A percentile compares a stretch with the other conserved stretches of the same genome.
phyloP scores from a whole-genome alignment of 2,329 filamentous ascomycete species.

The Hypoxylon sp. region DNA sequence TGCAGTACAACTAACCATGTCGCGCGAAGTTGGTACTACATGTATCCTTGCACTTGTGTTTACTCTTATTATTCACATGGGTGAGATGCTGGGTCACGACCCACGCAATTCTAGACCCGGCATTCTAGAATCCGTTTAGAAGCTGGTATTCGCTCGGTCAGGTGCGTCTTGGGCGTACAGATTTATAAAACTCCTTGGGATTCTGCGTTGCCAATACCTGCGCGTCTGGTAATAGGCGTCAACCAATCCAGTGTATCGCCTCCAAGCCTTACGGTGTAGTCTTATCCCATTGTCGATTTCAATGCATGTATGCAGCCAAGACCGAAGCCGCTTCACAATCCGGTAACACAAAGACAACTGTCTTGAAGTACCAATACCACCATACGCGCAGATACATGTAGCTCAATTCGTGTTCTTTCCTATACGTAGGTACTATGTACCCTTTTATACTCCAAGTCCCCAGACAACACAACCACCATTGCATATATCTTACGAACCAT shows the following conservation, averaged over 20 bases:
- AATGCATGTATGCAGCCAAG: conserved; percentile 1
- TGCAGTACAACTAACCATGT: conserved; percentile 21
- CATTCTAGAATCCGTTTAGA: conserved; percentile 41
- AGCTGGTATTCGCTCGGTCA: conserved; percentile 16
- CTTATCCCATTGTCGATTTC: conserved; percentile 19
- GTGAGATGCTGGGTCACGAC: conserved; percentile 8
- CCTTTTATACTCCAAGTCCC: neutral
- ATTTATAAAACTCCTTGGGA: conserved; percentile 9
- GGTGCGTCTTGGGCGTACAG: conserved; percentile 8
- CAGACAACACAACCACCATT: conserved; percentile 1
- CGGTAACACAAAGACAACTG: conserved; percentile 30
- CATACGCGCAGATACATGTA: conserved; percentile 28
- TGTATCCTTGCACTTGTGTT: conserved; percentile 16
- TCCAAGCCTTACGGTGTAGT: conserved; percentile 17
- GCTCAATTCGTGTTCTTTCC: conserved; percentile 16
- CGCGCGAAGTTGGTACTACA: conserved; percentile 30
- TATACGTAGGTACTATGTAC: conserved; percentile 3
- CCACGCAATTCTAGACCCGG: conserved; percentile 19
- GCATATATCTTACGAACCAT: conserved; percentile 15
- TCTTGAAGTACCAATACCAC: conserved; percentile 35
- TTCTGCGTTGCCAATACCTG: neutral
- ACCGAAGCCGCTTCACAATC: conserved; percentile 24
- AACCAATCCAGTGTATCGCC: conserved; percentile 8
- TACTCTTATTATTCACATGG: conserved; percentile 3
- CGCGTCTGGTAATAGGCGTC: conserved; percentile 5